A percentile compares a stretch with the other conserved stretches of the same genome.
Conservation (phyloP, 345 rosid species). For the Psidium guajava region DNA sequence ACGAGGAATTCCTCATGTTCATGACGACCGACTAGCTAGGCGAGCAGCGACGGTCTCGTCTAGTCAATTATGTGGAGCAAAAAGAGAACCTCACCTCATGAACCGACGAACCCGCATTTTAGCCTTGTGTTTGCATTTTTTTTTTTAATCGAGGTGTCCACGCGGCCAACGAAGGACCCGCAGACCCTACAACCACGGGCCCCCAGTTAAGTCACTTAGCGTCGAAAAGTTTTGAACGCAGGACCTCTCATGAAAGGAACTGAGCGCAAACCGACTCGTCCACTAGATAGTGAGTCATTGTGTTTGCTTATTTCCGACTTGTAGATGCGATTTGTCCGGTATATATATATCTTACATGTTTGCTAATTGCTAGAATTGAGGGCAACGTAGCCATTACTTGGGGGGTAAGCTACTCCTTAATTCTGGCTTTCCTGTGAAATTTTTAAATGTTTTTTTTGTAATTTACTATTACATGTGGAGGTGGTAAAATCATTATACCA, state of each 20-base stretch:
- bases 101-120: not conserved
- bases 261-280: no score
- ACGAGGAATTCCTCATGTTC: conserved; percentile 38
- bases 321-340: not conserved
- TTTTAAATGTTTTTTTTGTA: not conserved
- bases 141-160: no score
- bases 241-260: no score
- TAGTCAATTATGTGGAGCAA: not conserved
- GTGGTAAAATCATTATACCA: not conserved
- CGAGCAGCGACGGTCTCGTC: conserved; percentile 3
- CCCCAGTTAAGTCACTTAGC: no score
- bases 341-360: not conserved
- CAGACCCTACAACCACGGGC: no score
- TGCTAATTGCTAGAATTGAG: not conserved
- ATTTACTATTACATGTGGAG: not conserved
- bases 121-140: not conserved
- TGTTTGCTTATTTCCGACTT: not conserved
- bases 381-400: not conserved
- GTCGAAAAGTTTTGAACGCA: no score
- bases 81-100: not conserved
- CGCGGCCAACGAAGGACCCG: no score
- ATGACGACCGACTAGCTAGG: conserved; percentile 52
- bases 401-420: not conserved
- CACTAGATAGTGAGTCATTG: no score
- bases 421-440: not conserved